phyloP scores from a whole-genome alignment of 441 rosid species.

The Populus hybrid region DNA sequence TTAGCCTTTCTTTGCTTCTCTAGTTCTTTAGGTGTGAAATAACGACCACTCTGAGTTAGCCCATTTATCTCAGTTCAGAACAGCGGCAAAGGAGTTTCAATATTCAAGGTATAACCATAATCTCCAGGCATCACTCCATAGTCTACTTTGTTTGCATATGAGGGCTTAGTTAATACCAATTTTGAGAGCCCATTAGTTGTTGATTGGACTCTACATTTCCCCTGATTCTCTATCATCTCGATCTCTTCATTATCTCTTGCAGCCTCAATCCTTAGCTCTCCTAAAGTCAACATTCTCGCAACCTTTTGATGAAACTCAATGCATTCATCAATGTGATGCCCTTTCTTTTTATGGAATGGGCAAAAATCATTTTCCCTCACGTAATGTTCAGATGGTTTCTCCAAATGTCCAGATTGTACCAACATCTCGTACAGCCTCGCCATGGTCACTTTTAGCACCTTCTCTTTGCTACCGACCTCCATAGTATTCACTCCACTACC shows the following conservation, averaged over 20 bases:
- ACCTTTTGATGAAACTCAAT: background rate
- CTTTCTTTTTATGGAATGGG: background rate
- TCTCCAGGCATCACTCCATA: background rate
- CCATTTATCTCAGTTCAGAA: background rate
- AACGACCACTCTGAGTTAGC: background rate
- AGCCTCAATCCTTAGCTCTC: background rate
- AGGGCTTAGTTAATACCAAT: background rate
- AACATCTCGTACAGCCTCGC: rapidly evolving
- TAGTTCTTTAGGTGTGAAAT: background rate
- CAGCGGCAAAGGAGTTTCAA: rapidly evolving
- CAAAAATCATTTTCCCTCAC: no score
- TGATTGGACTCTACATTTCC: background rate
- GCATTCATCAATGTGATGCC: background rate
- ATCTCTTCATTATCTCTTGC: rapidly evolving
- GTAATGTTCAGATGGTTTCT: rapidly evolving
- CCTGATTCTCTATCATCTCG: background rate
- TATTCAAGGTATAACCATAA: no score
- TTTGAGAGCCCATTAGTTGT: background rate
- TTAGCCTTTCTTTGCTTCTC: background rate
- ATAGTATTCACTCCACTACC: no score
- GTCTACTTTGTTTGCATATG: background rate
- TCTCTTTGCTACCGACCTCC: background rate
- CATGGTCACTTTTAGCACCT: background rate
- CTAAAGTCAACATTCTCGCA: background rate
- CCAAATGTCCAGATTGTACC: background rate